Evolutionary conservation across 768 basidiomycete genomes (phyloP).

Genomic region (Lactarius sanguifluus): DNA sequence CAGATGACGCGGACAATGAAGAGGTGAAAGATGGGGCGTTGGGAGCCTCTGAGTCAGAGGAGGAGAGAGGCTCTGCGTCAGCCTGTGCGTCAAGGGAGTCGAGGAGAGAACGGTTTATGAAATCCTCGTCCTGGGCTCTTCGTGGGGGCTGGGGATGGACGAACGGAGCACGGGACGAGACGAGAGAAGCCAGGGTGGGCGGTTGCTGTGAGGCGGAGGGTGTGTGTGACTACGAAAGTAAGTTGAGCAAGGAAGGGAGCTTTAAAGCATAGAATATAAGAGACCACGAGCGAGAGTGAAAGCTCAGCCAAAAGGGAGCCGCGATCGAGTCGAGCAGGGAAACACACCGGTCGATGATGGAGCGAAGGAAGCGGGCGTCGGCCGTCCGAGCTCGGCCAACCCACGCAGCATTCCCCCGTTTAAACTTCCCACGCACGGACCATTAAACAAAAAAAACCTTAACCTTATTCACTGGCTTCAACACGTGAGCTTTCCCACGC

Average conservation of each 20-base stretch:
- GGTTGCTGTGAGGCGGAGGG: constrained; percentile 30
- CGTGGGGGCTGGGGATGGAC: constrained; percentile 33
- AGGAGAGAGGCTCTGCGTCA: constrained; percentile 68
- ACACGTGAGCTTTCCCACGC: constrained; percentile 26
- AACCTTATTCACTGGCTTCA: constrained; percentile 22
- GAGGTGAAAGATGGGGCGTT: constrained; percentile 45
- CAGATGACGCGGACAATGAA: constrained; percentile 52
- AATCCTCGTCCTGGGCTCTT: constrained; percentile 63
- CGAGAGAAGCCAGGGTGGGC: constrained; percentile 38
- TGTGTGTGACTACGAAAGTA: constrained; percentile 30
- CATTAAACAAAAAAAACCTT: constrained; percentile 31
- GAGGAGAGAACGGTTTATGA: constrained; percentile 81
- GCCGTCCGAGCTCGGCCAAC: constrained; percentile 32
- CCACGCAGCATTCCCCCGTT: constrained; percentile 28
- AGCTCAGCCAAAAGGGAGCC: constrained; percentile 40
- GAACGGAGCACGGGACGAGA: constrained; percentile 36
- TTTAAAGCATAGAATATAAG: constrained; percentile 33
- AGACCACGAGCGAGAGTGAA: constrained; percentile 35
- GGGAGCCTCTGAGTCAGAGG: constrained; percentile 51
- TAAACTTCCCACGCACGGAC: constrained; percentile 31
- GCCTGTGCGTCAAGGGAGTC: constrained; percentile 83
- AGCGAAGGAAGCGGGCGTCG: constrained; percentile 33
- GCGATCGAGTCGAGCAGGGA: constrained; percentile 31
- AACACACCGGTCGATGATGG: constrained; percentile 31
- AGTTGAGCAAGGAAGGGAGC: constrained; percentile 4